Percentiles rank a stretch among this genome's conserved stretches.
phyloP scores from a whole-genome alignment of 106 monocot genomes.

The Allium cepa region DNA sequence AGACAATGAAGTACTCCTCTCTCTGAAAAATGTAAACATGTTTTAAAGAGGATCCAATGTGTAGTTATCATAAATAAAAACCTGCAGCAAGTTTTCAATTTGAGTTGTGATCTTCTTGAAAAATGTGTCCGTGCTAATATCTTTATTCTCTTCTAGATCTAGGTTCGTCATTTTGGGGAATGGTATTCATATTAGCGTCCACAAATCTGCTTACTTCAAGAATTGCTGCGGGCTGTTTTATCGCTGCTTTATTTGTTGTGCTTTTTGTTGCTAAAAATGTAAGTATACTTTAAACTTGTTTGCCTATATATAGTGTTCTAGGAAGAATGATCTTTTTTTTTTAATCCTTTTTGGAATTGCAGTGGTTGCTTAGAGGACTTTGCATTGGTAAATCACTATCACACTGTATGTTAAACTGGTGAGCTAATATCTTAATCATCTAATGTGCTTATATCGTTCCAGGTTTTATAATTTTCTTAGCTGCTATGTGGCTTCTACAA shows the following conservation, averaged over 20 bases:
- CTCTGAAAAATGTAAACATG: no score
- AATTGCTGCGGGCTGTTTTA: constrained; percentile 70
- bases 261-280: constrained; percentile 96
- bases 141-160: constrained; percentile 48
- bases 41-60: no score
- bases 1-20: no score
- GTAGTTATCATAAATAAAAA: no score
- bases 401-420: neutral
- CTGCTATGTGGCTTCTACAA: constrained; percentile 77
- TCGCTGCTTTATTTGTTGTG: constrained; percentile 76
- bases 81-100: neutral
- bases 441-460: neutral
- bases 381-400: constrained; percentile 43
- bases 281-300: constrained; percentile 7
- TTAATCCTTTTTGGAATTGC: constrained; percentile 9
- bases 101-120: neutral
- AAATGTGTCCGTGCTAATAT: neutral
- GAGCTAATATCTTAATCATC: neutral
- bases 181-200: constrained; percentile 77
- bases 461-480: constrained; percentile 92
- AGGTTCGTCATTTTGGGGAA: constrained; percentile 97
- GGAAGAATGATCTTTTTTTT: neutral
- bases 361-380: constrained; percentile 69
- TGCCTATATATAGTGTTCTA: neutral
- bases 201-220: constrained; percentile 53